Evolutionary conservation across 768 basidiomycete genomes (phyloP).

Genomic region (Tylopilus intermedius): DNA sequence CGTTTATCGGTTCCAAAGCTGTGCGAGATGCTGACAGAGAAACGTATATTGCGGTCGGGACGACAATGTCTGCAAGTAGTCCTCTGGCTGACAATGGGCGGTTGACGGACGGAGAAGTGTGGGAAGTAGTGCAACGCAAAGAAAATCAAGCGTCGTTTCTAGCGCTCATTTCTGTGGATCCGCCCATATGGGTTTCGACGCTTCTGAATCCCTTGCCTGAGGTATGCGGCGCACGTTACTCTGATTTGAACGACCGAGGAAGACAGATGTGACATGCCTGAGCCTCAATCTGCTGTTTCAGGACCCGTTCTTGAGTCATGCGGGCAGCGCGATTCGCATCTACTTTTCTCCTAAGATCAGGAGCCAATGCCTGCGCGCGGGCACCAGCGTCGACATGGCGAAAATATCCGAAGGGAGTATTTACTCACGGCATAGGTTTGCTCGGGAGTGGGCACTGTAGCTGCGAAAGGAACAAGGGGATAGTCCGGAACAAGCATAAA

Average conservation of each 20-base stretch:
- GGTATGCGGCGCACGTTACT: conserved; percentile 4
- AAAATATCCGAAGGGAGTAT: background rate
- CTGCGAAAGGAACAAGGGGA: conserved; percentile 16
- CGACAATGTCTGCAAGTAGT: too few species aligned
- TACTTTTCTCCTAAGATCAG: conserved; percentile 59
- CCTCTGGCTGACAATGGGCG: background rate
- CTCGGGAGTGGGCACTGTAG: conserved; percentile 33
- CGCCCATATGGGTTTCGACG: conserved; percentile 32
- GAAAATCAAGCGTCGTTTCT: background rate
- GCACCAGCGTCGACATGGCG: background rate
- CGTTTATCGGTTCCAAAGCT: too few species aligned
- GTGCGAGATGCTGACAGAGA: background rate
- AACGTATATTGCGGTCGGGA: background rate
- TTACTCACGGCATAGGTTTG: conserved; percentile 33
- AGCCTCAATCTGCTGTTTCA: conserved; percentile 46
- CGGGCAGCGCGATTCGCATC: conserved; percentile 54
- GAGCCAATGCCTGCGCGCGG: conserved; percentile 49
- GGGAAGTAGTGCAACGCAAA: conserved; percentile 1
- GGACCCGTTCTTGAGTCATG: conserved; percentile 48
- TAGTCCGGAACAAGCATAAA: background rate
- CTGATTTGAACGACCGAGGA: conserved; percentile 1
- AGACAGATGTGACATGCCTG: conserved; percentile 39
- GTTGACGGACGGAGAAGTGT: background rate
- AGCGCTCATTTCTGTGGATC: conserved; percentile 20
- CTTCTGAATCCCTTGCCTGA: conserved; percentile 25